Conservation (phyloP, 805 yeast species). For the Candida wancherniae region DNA sequence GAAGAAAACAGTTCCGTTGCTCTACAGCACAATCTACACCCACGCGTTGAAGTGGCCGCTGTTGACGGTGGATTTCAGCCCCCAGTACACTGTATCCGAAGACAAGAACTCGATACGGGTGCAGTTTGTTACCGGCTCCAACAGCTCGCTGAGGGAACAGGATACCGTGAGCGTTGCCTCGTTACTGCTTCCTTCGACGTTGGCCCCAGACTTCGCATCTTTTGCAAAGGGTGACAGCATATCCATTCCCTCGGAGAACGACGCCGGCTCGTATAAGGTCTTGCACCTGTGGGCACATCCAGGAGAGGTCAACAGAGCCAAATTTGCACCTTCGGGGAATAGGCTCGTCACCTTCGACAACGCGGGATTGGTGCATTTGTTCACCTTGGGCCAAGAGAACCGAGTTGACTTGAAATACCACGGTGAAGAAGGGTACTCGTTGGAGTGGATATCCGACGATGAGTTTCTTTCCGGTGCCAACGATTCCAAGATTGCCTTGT, state of each 20-base stretch:
- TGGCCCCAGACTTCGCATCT: constrained; percentile 32
- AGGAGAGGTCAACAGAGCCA: constrained; percentile 62
- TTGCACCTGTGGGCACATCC: constrained; percentile 54
- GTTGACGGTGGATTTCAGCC: constrained; percentile 64
- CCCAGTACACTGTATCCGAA: constrained; percentile 33
- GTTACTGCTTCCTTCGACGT: constrained; percentile 46
- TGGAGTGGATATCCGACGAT: constrained; percentile 57
- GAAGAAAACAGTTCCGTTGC: constrained; percentile 78
- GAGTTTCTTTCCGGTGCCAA: constrained; percentile 59
- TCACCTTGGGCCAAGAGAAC: constrained; percentile 23
- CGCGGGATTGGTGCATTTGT: constrained; percentile 46
- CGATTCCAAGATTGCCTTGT: constrained; percentile 63
- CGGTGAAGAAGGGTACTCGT: constrained; percentile 60
- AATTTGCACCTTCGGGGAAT: constrained; percentile 46
- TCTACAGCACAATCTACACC: constrained; percentile 71
- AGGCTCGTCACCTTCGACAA: constrained; percentile 53
- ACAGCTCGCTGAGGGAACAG: constrained; percentile 33
- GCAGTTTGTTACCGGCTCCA: constrained; percentile 47
- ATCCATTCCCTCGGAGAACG: constrained; percentile 16
- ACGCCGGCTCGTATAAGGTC: constrained; percentile 36
- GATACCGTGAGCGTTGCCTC: constrained; percentile 45
- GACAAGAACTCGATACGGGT: constrained; percentile 27
- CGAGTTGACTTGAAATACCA: constrained; percentile 47
- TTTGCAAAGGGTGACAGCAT: constrained; percentile 17
- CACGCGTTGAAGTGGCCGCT: constrained; percentile 68